Evolutionary conservation across 352 stramenopile genomes (phyloP), one percentile per base, ranked within the genome.

Genomic region (Globisporangium apiculatum): DNA sequence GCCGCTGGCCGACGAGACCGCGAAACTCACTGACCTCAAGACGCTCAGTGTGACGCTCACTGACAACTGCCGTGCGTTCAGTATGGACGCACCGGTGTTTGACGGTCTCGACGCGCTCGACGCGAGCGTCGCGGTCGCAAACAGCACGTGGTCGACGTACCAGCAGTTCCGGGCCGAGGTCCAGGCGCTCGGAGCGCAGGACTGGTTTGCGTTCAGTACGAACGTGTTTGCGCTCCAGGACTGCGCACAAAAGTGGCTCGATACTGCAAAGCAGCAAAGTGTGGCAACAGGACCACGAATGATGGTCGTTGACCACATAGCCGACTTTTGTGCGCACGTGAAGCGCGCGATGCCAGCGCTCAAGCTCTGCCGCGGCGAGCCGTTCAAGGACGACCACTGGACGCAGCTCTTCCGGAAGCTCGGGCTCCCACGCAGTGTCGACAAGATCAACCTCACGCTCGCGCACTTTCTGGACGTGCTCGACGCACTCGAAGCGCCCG

Each of bases 381-480:
- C 91, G 14, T 98, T 98, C 68, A 98, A 98, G 60, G 94, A 98
- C 56, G 95, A 98, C 60, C 95, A 98, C 66, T 98, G 95, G 95
- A 94, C 79, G 0, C 84, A 96, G 58, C 76, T 98, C 42, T 89
- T 98, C 48, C 76, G 86, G 14, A 98, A 98, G 45, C 78, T 98
- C 1, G 81, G 88, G 1, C 74, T 98, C 37, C 81, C 93, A 15
- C 76, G 83, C 10, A 68, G 71, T 1, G 85, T 98, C 0, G 72
- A 91, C 40, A 86, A 97, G 43, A 85, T 96, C 15, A 96, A 87
- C 14, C 64, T 98, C 2, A 94, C 81, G n/a, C 73, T 97, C 3
- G 80, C 83, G 17, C 89, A 98, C 54, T 98, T 98, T 66, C 50
- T 98, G 7, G 83, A 87, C 7, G 72, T 72, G 5, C 71, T 94